Percentiles rank a stretch among this genome's conserved stretches.
phyloP scores from a whole-genome alignment of 352 stramenopile genomes.

The Globisporangium canariense region DNA sequence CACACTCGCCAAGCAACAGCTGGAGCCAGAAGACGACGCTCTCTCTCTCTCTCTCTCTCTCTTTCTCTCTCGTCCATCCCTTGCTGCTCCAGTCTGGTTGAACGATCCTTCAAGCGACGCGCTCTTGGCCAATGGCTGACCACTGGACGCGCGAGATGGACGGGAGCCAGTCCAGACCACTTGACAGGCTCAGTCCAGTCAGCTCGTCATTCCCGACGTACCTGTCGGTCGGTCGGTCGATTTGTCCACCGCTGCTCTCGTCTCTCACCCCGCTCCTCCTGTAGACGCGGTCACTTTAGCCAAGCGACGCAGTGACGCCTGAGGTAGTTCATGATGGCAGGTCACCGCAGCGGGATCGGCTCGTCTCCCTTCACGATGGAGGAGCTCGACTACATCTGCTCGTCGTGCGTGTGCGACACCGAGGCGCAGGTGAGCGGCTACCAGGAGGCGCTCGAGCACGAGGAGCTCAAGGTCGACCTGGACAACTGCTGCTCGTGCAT shows the following conservation, averaged over 20 bases:
- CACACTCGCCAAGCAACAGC: not conserved
- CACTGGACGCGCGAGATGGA: not conserved
- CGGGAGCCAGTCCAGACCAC: not conserved
- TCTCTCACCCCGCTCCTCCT: not conserved
- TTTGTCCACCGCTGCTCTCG: not conserved
- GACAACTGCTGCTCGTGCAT: constrained; percentile 64
- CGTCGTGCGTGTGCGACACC: constrained; percentile 50
- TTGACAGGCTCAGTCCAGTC: not conserved
- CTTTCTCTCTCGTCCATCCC: constrained; percentile 6
- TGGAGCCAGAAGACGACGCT: not conserved
- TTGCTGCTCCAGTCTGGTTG: not conserved
- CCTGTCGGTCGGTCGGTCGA: not conserved
- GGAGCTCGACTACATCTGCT: constrained; percentile 62
- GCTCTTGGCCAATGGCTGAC: constrained; percentile 9
- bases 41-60: not conserved
- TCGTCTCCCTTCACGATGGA: constrained; percentile 44
- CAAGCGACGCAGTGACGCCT: not conserved
- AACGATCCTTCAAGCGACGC: constrained; percentile 3
- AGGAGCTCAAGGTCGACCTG: constrained; percentile 23
- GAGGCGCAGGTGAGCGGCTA: constrained; percentile 34
- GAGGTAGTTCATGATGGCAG: constrained; percentile 2
- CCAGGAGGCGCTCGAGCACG: constrained; percentile 23
- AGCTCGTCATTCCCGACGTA: no score
- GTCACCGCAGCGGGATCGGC: not conserved
- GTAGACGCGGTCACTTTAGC: not conserved